phyloP scores from a whole-genome alignment of 177 flowering plant species.

The Telopea speciosissima region DNA sequence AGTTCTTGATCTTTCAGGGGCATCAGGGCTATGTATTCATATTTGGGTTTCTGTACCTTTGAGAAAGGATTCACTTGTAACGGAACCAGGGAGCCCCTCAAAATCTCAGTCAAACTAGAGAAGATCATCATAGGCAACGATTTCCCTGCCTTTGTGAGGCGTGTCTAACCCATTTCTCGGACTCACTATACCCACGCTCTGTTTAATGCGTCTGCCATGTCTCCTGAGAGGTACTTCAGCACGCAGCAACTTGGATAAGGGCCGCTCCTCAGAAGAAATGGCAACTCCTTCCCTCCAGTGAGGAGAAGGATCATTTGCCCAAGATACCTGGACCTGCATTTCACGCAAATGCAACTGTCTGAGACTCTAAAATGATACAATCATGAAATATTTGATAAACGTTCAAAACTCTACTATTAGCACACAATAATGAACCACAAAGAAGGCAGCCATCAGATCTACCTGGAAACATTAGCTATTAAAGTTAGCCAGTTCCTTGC shows the following conservation, averaged over 20 bases:
- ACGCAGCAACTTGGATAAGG: conserved; percentile 58
- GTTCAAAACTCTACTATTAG: neutral
- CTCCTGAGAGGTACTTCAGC: conserved; percentile 68
- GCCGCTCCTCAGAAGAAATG: conserved; percentile 22
- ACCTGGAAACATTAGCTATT: neutral
- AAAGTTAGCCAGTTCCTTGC: neutral
- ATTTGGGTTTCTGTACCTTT: neutral
- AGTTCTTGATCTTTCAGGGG: neutral
- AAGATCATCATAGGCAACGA: conserved; percentile 89
- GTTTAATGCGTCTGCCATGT: conserved; percentile 63
- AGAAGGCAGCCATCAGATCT: neutral
- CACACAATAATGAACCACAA: neutral
- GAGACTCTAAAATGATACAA: neutral
- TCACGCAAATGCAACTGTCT: neutral
- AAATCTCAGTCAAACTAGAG: conserved; percentile 23
- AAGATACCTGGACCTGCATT: conserved; percentile 62
- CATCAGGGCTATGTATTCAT: neutral
- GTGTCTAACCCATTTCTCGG: conserved; percentile 29
- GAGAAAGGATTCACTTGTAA: neutral
- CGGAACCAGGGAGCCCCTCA: neutral
- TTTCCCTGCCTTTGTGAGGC: conserved; percentile 59
- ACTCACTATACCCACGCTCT: conserved; percentile 39
- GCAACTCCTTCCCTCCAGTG: conserved; percentile 51
- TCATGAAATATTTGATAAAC: neutral
- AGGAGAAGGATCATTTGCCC: conserved; percentile 61